phyloP scores from a whole-genome alignment of 352 stramenopile genomes.

The Thraustotheca clavata region DNA sequence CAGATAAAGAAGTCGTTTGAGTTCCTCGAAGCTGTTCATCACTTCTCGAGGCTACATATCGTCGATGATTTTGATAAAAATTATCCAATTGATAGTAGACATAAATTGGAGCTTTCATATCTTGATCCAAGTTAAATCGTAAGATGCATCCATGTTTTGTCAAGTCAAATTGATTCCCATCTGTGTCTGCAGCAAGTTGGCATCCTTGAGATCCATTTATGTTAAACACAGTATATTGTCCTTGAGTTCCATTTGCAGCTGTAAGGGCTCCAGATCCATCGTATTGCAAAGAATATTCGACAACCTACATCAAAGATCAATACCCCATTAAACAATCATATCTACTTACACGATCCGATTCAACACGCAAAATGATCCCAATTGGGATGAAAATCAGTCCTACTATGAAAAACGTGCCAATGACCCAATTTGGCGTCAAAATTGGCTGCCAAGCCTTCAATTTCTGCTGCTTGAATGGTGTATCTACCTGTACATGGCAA shows the following conservation, averaged over 20 bases:
- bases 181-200: slow-evolving; percentile 41
- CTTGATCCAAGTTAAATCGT: slow-evolving; percentile 79
- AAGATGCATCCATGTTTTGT: slow-evolving; percentile 57
- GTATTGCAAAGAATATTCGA: slow-evolving; percentile 87
- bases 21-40: slow-evolving; percentile 83
- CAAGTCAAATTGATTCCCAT: slow-evolving; percentile 64
- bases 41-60: slow-evolving; percentile 88
- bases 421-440: slow-evolving; percentile 78
- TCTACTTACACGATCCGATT: slow-evolving; percentile 68
- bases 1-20: slow-evolving; percentile 39
- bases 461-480: slow-evolving; percentile 84
- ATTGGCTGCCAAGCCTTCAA: slow-evolving; percentile 86
- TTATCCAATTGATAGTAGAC: slow-evolving; percentile 99
- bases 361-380: slow-evolving; percentile 82
- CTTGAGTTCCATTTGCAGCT: slow-evolving; percentile 30
- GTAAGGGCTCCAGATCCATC: slow-evolving; percentile 34
- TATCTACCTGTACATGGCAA: slow-evolving; percentile 32
- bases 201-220: slow-evolving; percentile 48
- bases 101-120: slow-evolving; percentile 95
- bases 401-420: slow-evolving; percentile 68
- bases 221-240: slow-evolving; percentile 34
- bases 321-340: not conserved
- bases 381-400: slow-evolving; percentile 86
- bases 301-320: slow-evolving; percentile 38
- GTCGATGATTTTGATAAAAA: slow-evolving; percentile 99